phyloP scores from a whole-genome alignment of 768 basidiomycete genomes.

The Rhodosporidiobolus sp. region DNA sequence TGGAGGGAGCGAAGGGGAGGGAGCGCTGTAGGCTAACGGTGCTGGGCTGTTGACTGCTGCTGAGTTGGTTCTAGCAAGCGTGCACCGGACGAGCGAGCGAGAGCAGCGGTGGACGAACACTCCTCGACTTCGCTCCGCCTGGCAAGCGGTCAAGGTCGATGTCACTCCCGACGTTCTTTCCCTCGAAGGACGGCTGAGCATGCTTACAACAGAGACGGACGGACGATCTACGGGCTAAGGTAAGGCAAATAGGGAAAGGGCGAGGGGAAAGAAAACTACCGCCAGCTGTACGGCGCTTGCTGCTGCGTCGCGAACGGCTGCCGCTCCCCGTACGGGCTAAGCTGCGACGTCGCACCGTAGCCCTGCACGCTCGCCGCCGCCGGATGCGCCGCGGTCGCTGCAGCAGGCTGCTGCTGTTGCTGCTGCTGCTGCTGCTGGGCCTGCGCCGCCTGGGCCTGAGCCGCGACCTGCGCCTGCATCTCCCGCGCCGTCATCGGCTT shows the following conservation, averaged over 20 bases:
- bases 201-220: background rate
- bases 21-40: background rate
- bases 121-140: background rate
- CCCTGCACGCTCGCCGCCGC: background rate
- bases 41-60: background rate
- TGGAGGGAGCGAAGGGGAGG: background rate
- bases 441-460: background rate
- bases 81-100: background rate
- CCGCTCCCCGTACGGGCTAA: background rate
- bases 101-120: background rate
- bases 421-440: background rate
- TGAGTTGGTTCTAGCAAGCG: background rate
- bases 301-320: background rate
- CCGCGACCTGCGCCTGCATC: conserved; percentile 22
- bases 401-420: background rate
- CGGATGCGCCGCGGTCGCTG: background rate
- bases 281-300: background rate
- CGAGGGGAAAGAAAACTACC: background rate
- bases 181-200: no score
- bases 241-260: no score
- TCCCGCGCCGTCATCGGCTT: conserved; percentile 26
- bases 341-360: background rate
- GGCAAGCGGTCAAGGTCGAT: background rate
- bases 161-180: no score
- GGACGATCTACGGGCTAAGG: background rate